Base-by-base conservation (phyloP, 2,329 filamentous ascomycete genomes). In the Fusarium sp. region DNA sequence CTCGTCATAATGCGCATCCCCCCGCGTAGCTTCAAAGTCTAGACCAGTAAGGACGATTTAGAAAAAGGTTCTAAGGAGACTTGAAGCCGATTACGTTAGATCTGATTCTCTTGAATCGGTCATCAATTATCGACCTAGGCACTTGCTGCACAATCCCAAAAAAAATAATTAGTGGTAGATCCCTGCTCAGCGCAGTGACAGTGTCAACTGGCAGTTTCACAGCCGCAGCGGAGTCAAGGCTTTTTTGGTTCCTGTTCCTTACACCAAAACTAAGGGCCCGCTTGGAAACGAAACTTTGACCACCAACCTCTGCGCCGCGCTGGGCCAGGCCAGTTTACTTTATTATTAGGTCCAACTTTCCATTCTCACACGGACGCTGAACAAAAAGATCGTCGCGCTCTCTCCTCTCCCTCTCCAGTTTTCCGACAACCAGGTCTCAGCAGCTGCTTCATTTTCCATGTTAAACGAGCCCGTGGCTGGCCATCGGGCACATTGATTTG, bases 281-380 rank as follows among this genome's bases (percentile, higher is more conserved):
- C 46, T 42, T 62, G 61, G 64, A 73, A 73, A 73, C 69, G 67
- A 72, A 73, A 72, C 71, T 72, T 73, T 62, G 71, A 42, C 69
- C 69, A 64, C 23, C 23, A 23, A 23, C 66, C 28, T 30, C 18
- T 30, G 36, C 46, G 46, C 41, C 33, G 41, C 31, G 42, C 64
- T 53, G 31, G 28, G 52, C 49, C 37, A 62, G 56, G 33, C 26
- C 42, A 61, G 57, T 46, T 59, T 23, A 57, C 58, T 64, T 58
- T 53, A 53, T 65, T 59, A 58, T 51, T 47, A 62, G 49, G 49
- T 52, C 57, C 57, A 42, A 60, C 54, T 55, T 53, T 46, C 47
- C 58, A 60, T 50, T 41, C 41, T 41, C 57, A 55, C 66, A 61
- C 65, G 28, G 60, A 69, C 15, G 15, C 42, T 45, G 42, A 45